These are phyloP conservation scores for Cystoderma amianthinum DNA, from an alignment of 768 basidiomycete species.

Conservation along the genomic window DNA sequence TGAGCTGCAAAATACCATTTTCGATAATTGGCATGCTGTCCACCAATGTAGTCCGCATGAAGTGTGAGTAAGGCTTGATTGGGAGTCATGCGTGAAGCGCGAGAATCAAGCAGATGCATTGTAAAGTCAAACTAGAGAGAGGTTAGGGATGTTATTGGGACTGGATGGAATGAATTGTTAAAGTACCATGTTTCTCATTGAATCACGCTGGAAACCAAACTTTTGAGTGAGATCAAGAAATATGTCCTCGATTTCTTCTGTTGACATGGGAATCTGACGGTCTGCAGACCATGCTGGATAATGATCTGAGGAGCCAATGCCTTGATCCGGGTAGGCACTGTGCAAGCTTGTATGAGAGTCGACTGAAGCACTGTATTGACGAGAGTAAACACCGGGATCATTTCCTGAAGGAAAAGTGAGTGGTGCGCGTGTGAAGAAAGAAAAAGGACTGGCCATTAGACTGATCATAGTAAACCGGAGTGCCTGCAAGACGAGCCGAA, in stretches of 20 bases:
- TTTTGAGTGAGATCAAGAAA: conserved; percentile 97
- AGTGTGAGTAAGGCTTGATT: conserved; percentile 93
- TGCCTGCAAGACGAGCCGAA: conserved; percentile 46
- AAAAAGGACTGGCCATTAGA: conserved; percentile 15
- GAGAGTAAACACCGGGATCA: conserved; percentile 26
- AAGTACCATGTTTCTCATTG: conserved; percentile 89
- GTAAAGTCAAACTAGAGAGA: conserved; percentile 81
- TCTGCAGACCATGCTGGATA: conserved; percentile 96
- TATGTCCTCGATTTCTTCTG: conserved; percentile 98
- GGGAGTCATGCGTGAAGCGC: conserved; percentile 97
- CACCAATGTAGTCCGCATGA: conserved; percentile 98
- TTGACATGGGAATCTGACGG: conserved; percentile 91
- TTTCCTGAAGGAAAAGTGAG: conserved; percentile 7
- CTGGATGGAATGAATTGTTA: conserved; percentile 2
- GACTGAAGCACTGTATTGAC: conserved; percentile 50
- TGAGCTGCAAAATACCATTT: conserved; percentile 99
- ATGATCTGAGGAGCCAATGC: conserved; percentile 48
- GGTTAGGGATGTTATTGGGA: conserved; percentile 8
- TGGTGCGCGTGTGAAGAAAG: conserved; percentile 1
- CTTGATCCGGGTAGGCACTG: conserved; percentile 53
- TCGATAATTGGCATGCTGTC: conserved; percentile 97
- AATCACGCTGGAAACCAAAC: conserved; percentile 96
- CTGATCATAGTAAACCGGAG: conserved; percentile 32
- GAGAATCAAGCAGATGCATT: conserved; percentile 96
- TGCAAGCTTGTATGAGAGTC: conserved; percentile 55